Evolutionary conservation across 1,139 yeast genomes (phyloP).

Genomic region (Geotrichum europaeum): DNA sequence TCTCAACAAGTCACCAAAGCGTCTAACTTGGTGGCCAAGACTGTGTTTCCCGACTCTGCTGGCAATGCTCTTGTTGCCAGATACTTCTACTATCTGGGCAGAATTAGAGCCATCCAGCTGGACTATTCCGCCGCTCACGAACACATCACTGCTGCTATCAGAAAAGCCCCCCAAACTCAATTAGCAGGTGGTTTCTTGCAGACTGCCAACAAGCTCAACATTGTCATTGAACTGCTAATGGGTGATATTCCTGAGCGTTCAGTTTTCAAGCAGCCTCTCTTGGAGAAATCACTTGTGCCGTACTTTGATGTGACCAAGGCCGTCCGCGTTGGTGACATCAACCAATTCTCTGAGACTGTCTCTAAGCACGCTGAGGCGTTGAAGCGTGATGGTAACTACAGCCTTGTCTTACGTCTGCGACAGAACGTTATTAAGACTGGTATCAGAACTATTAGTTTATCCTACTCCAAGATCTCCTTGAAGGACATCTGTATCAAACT

Average conservation of each 20-base stretch:
- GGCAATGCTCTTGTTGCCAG: conserved; percentile 89
- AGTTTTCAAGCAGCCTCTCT: conserved; percentile 59
- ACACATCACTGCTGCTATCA: conserved; percentile 82
- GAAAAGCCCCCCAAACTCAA: conserved; percentile 94
- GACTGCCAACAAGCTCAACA: conserved; percentile 81
- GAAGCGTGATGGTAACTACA: conserved; percentile 73
- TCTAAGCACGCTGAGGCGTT: conserved; percentile 56
- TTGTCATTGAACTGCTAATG: conserved; percentile 84
- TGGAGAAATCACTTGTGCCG: conserved; percentile 62
- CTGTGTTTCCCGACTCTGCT: conserved; percentile 79
- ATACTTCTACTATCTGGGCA: conserved; percentile 82
- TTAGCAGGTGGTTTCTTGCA: conserved; percentile 84
- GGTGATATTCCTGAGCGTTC: conserved; percentile 96
- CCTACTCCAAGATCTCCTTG: conserved; percentile 85
- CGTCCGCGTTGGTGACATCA: conserved; percentile 85
- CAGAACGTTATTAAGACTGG: conserved; percentile 98
- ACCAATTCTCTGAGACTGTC: conserved; percentile 71
- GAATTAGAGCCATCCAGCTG: conserved; percentile 84
- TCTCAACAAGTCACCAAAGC: conserved; percentile 85
- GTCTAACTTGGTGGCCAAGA: conserved; percentile 79
- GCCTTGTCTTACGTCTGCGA: conserved; percentile 81
- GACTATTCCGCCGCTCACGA: conserved; percentile 90
- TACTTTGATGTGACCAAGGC: conserved; percentile 87
- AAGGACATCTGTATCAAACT: conserved; percentile 87
- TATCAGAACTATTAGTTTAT: conserved; percentile 83